Base-by-base conservation (phyloP, 345 rosid species). In the Ceriops tagal region DNA sequence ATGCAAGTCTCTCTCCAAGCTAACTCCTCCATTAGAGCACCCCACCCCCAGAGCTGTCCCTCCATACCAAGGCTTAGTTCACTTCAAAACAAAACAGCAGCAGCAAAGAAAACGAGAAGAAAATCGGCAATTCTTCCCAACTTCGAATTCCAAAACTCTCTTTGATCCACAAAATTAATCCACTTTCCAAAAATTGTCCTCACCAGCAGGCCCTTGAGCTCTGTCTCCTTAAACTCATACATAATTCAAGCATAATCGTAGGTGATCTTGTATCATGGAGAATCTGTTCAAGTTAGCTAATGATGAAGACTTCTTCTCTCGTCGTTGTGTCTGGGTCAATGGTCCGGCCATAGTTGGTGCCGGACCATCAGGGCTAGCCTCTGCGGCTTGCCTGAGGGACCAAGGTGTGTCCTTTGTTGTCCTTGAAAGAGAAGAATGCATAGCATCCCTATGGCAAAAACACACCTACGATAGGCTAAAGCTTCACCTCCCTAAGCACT, bases 401-500 rank as follows among this genome's bases (percentile, higher is more conserved):
- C 83, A 79, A 37, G 82, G 81, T 0, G 88, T 84, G 16, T 82
- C 88, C 19, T 84, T 82, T 32, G 79, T 77, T 19, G 79, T 84
- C 51, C 82, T 84, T 19, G 88, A 84, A 53, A 71, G 82, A 20
- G 82, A 91, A 21, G 80, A 78, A 9, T 84, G 88, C 76, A 75
- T 82, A 13, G 84, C 82, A 26, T 84, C 88, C 8, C 61, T 80
- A 11, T 84, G 88, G 88, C 83, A 84, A 37, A 80, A 82, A 64
- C 39, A 85, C 20, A 80, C 85, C 62, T 84, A 80, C 58, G 84
- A 82, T 60, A 74, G 85, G 77, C 84, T 84, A 21, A 84, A 69
- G 65, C 88, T 84, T 43, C 84, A 84, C 80, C 79, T 82, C 26
- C 88, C 85, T 26, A 84, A 84, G 56, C 83, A 82, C 62, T 84